Conservation (phyloP, 495 filamentous ascomycete species). For the Podospora sp. region DNA sequence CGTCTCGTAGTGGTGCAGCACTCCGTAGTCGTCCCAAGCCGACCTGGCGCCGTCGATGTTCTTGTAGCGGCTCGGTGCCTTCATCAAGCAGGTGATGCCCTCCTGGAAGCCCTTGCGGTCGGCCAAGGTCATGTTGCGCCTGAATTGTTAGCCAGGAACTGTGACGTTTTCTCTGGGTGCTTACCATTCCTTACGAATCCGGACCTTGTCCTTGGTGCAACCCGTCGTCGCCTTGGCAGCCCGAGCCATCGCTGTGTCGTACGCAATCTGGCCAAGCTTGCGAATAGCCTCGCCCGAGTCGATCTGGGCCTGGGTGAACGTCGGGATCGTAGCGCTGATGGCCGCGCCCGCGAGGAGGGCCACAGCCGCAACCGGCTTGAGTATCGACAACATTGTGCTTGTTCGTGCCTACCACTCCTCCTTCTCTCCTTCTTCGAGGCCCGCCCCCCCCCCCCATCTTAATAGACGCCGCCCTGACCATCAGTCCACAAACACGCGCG, state of each 20-base stretch:
- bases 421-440: background rate
- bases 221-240: constrained; percentile 32
- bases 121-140: constrained; percentile 43
- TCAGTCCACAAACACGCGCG: background rate
- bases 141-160: constrained; percentile 19
- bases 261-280: constrained; percentile 37
- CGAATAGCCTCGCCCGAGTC: constrained; percentile 42
- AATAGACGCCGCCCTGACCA: background rate
- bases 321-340: constrained; percentile 20
- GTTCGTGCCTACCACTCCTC: background rate
- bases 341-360: constrained; percentile 7
- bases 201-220: constrained; percentile 49
- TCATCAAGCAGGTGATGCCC: constrained; percentile 45
- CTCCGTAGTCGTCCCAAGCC: constrained; percentile 35
- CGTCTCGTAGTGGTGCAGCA: constrained; percentile 33
- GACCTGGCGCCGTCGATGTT: constrained; percentile 38
- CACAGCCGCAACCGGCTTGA: background rate
- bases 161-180: background rate
- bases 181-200: constrained; percentile 51
- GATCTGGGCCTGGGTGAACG: constrained; percentile 41
- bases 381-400: background rate
- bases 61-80: constrained; percentile 34
- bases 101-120: constrained; percentile 44
- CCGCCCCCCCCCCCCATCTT: background rate
- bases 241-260: constrained; percentile 39